These are phyloP conservation scores for Sindora glabra DNA, from an alignment of 306 rosid genomes.

Conservation along the genomic window DNA sequence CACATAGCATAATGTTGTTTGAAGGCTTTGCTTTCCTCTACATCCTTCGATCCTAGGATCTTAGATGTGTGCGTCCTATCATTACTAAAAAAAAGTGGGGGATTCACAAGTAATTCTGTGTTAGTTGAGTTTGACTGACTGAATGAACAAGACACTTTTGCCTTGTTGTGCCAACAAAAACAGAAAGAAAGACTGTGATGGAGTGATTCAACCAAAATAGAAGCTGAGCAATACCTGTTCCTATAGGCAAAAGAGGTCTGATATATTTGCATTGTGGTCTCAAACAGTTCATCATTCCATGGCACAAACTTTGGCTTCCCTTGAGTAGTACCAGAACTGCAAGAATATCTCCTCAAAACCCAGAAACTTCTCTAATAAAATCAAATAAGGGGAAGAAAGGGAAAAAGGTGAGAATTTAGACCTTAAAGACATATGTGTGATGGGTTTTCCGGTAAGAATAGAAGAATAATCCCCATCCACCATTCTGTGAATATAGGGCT, in stretches of 20 bases:
- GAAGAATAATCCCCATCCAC: conserved; percentile 58
- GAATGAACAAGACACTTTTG: too few relatives aligned
- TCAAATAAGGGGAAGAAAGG: neutral
- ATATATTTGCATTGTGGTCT: conserved; percentile 62
- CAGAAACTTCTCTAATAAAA: neutral
- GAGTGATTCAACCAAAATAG: too few relatives aligned
- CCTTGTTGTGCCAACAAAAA: too few relatives aligned
- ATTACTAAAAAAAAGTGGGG: too few relatives aligned
- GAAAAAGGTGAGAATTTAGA: neutral
- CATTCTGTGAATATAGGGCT: conserved; percentile 61
- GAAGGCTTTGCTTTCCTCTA: too few relatives aligned
- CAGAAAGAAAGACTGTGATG: too few relatives aligned
- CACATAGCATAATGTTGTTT: too few relatives aligned
- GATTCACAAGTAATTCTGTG: too few relatives aligned
- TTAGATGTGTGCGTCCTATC: too few relatives aligned
- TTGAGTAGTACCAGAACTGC: conserved; percentile 92
- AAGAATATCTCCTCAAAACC: conserved; percentile 10
- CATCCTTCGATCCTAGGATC: too few relatives aligned
- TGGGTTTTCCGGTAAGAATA: conserved; percentile 76
- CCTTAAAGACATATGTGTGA: conserved; percentile 79
- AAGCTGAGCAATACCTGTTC: conserved; percentile 67
- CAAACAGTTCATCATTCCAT: conserved; percentile 82
- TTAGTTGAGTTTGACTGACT: too few relatives aligned
- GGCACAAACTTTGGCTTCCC: conserved; percentile 82
- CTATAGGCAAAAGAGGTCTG: conserved; percentile 79